Evolutionary conservation across 768 basidiomycete species (phyloP).

Genomic region (Trametopsis cervina): DNA sequence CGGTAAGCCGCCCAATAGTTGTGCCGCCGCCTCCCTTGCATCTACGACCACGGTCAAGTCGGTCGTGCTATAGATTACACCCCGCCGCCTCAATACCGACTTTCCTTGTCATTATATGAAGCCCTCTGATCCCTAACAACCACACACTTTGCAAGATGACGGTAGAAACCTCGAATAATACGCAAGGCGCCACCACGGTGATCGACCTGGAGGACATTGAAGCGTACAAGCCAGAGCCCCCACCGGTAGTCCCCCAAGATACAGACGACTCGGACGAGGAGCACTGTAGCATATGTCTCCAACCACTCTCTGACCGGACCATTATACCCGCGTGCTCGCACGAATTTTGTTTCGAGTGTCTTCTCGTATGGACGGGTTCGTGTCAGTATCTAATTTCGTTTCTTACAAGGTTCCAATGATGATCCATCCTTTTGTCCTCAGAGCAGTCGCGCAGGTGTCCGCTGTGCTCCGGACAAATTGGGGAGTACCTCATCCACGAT

Average conservation of each 20-base stretch:
- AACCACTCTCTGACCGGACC: slow-evolving; percentile 67
- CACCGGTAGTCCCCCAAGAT: slow-evolving; percentile 6
- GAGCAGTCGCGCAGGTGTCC: slow-evolving; percentile 78
- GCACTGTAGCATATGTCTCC: slow-evolving; percentile 84
- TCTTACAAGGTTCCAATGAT: neutral
- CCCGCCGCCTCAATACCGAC: no score
- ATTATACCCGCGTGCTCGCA: slow-evolving; percentile 83
- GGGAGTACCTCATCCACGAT: slow-evolving; percentile 71
- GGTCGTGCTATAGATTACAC: no score
- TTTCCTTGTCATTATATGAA: no score
- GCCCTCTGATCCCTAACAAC: neutral
- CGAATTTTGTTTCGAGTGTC: slow-evolving; percentile 91
- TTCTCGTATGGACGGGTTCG: slow-evolving; percentile 79
- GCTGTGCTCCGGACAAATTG: slow-evolving; percentile 61
- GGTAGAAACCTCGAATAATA: neutral
- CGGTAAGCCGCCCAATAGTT: no score
- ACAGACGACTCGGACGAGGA: slow-evolving; percentile 40
- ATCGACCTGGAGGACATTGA: neutral
- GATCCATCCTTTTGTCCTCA: slow-evolving; percentile 20
- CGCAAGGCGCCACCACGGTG: neutral
- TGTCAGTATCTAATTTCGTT: slow-evolving; percentile 12
- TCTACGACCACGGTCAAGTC: no score
- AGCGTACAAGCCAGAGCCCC: neutral
- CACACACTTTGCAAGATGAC: neutral
- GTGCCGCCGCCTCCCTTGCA: no score